Percentiles rank a stretch among this genome's conserved stretches.
Conservation (phyloP, 306 rosid species). For the Cyclanthera cordifolia region DNA sequence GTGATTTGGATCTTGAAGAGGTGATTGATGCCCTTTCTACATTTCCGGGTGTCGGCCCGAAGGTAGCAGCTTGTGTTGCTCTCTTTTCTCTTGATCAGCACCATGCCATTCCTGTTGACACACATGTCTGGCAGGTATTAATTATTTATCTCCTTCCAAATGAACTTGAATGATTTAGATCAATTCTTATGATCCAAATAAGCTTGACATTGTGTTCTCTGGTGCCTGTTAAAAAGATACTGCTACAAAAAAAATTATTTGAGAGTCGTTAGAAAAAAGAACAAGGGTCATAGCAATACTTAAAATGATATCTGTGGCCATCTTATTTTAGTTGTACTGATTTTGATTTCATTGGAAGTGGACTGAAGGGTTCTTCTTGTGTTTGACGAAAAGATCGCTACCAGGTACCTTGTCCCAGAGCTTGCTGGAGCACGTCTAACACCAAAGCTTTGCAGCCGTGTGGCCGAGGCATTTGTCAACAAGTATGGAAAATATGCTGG, state of each 20-base stretch:
- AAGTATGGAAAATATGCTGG: conserved; percentile 90
- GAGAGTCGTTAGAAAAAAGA: not conserved
- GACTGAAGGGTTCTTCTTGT: not conserved
- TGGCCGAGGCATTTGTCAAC: conserved; percentile 76
- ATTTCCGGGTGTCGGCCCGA: conserved; percentile 91
- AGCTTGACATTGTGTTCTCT: not conserved
- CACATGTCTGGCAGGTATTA: conserved; percentile 84
- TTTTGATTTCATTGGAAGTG: conserved; percentile 17
- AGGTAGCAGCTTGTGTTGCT: conserved; percentile 93
- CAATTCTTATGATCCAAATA: not conserved
- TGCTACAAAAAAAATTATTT: too few relatives aligned
- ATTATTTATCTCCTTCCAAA: not conserved
- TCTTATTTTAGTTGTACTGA: not conserved
- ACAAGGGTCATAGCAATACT: not conserved
- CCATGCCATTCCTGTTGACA: conserved; percentile 88
- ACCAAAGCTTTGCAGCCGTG: conserved; percentile 55
- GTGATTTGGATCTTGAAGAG: conserved; percentile 45
- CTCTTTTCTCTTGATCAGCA: conserved; percentile 96
- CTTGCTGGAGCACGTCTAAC: conserved; percentile 82
- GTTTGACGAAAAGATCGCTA: not conserved
- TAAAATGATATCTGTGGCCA: not conserved
- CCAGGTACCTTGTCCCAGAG: conserved; percentile 68
- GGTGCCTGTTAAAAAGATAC: not conserved
- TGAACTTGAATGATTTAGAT: too few relatives aligned
- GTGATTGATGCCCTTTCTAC: conserved; percentile 49